Conservation (phyloP, 2,329 filamentous ascomycete species). For the Cladobotryum protrusum region DNA sequence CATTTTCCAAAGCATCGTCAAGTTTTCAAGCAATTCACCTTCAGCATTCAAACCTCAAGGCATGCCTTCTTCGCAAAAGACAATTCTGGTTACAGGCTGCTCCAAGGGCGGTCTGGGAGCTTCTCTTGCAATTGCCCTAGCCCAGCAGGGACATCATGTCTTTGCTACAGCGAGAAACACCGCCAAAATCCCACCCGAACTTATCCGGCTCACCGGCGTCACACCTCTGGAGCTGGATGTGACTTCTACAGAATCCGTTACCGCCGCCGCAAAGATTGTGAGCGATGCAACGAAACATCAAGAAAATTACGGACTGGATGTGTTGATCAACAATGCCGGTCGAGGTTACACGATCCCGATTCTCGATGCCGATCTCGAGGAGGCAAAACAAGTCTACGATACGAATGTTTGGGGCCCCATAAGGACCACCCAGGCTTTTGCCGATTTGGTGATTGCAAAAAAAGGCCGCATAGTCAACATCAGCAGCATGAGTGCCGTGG, state of each 20-base stretch:
- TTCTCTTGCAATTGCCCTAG: slow-evolving; percentile 16
- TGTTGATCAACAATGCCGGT: slow-evolving; percentile 29
- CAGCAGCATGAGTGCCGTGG: slow-evolving; percentile 21
- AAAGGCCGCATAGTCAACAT: slow-evolving; percentile 25
- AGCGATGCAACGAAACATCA: not conserved
- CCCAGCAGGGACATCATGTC: slow-evolving; percentile 20
- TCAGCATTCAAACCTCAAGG: too few species aligned
- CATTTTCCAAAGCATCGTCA: too few species aligned
- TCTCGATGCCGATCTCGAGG: slow-evolving; percentile 18
- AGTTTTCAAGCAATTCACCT: too few species aligned
- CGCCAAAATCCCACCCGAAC: slow-evolving; percentile 20
- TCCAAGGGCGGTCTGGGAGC: slow-evolving; percentile 19
- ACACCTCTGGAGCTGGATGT: slow-evolving; percentile 26
- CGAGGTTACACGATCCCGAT: slow-evolving; percentile 21
- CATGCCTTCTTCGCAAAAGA: slow-evolving; percentile 4
- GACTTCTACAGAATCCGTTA: slow-evolving; percentile 20
- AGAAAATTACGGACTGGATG: slow-evolving; percentile 17
- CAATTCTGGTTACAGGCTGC: slow-evolving; percentile 22
- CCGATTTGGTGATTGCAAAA: slow-evolving; percentile 19
- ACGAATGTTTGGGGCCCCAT: slow-evolving; percentile 26
- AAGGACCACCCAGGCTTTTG: slow-evolving; percentile 23
- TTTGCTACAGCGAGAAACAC: slow-evolving; percentile 25
- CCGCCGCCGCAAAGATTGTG: slow-evolving; percentile 12
- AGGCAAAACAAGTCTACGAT: slow-evolving; percentile 22
- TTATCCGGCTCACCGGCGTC: slow-evolving; percentile 16